Conservation (phyloP, 1,284 basidiomycete genomes). For the Gomphus sp. region DNA sequence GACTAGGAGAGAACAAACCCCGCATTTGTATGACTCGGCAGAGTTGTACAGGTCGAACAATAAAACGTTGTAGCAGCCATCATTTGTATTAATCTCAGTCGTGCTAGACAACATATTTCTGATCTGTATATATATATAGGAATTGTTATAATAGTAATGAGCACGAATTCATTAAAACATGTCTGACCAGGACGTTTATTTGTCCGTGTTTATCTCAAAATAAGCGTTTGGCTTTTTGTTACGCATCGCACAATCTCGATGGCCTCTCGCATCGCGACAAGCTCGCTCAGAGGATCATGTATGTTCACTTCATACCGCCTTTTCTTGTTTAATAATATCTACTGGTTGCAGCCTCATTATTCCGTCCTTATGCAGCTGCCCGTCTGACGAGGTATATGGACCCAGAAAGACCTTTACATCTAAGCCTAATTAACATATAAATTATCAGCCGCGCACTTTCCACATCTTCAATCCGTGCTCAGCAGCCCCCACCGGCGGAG, state of each 20-base stretch:
- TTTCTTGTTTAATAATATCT: not conserved
- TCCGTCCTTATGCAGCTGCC: slow-evolving; percentile 6
- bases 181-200: not conserved
- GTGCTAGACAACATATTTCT: not conserved
- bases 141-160: not conserved
- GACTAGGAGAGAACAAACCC: not conserved
- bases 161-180: not conserved
- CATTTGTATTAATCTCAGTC: not conserved
- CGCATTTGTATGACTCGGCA: not conserved
- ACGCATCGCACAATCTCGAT: slow-evolving; percentile 15
- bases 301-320: not conserved
- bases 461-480: slow-evolving; percentile 14
- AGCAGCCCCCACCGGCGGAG: slow-evolving; percentile 70
- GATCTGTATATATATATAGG: not conserved
- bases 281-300: slow-evolving; percentile 26
- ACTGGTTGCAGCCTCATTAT: not conserved
- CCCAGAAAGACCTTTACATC: not conserved
- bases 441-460: slow-evolving; percentile 9
- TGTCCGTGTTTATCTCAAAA: not conserved
- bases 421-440: not conserved
- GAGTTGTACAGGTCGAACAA: not conserved
- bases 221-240: not conserved
- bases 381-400: not conserved
- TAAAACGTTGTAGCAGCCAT: not conserved
- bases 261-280: slow-evolving; percentile 29